phyloP scores from a whole-genome alignment of 768 basidiomycete genomes.

The Cystobasidium ongulense region DNA sequence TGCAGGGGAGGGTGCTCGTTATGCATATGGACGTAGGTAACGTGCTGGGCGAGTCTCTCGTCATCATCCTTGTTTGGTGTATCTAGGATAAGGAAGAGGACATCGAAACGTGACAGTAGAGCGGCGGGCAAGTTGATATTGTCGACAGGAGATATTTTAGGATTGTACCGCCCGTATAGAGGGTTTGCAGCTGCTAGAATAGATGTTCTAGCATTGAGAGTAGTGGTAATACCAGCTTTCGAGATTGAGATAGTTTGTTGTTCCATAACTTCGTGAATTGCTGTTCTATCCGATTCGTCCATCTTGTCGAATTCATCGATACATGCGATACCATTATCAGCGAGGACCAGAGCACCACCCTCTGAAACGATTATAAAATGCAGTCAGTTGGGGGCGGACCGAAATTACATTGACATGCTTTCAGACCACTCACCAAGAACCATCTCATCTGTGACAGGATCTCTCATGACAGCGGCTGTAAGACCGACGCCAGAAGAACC shows the following conservation, averaged over 20 bases:
- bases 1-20: slow-evolving; percentile 78
- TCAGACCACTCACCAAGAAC: slow-evolving; percentile 78
- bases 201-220: slow-evolving; percentile 92
- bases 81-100: slow-evolving; percentile 92
- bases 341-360: slow-evolving; percentile 97
- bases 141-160: slow-evolving; percentile 93
- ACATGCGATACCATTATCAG: slow-evolving; percentile 98
- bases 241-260: slow-evolving; percentile 99
- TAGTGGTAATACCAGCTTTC: slow-evolving; percentile 97
- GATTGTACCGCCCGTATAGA: slow-evolving; percentile 93
- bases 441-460: slow-evolving; percentile 99
- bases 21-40: slow-evolving; percentile 97
- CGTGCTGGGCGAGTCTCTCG: slow-evolving; percentile 89
- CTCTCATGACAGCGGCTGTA: slow-evolving; percentile 97
- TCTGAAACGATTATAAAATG: slow-evolving; percentile 51
- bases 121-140: slow-evolving; percentile 99
- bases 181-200: slow-evolving; percentile 98
- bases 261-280: slow-evolving; percentile 99
- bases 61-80: slow-evolving; percentile 92
- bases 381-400: too few relatives aligned
- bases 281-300: slow-evolving; percentile 94
- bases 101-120: slow-evolving; percentile 87
- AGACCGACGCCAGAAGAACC: slow-evolving; percentile 98
- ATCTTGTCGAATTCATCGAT: slow-evolving; percentile 99
- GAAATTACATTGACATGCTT: too few relatives aligned